Evolutionary conservation across 139 green algal species (phyloP).

Genomic region (Astrephomene gubernaculifera): DNA sequence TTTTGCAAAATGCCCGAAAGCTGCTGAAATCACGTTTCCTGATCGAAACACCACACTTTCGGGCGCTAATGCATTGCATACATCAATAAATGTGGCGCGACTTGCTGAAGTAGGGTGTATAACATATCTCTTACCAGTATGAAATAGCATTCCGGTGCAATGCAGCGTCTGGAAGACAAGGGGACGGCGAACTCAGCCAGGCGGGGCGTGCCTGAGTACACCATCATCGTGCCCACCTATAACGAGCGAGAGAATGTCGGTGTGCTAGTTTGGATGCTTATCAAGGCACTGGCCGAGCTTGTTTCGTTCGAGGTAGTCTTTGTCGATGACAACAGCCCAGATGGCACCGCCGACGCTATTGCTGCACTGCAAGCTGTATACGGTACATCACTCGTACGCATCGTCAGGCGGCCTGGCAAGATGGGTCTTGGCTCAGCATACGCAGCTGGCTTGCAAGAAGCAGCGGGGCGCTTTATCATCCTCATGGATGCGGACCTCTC

Average conservation of each 20-base stretch:
- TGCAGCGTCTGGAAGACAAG: neutral
- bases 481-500: conserved; percentile 98
- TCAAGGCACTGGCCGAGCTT: conserved; percentile 66
- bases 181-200: neutral
- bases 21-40: no score
- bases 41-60: no score
- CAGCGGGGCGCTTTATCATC: conserved; percentile 85
- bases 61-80: no score
- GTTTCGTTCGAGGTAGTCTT: conserved; percentile 91
- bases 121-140: no score
- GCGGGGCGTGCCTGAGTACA: conserved; percentile 63
- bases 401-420: conserved; percentile 78
- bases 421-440: conserved; percentile 83
- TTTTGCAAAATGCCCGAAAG: no score
- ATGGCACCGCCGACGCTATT: conserved; percentile 88
- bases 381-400: conserved; percentile 18
- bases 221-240: conserved; percentile 96
- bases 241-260: conserved; percentile 96
- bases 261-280: conserved; percentile 85
- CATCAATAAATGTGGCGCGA: no score
- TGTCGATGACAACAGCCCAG: conserved; percentile 95
- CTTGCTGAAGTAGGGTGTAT: no score
- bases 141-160: no score
- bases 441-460: conserved; percentile 46
- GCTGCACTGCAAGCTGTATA: conserved; percentile 32